These are phyloP conservation scores for Aspergillus conjunctus DNA, from an alignment of 495 filamentous ascomycete species.

Conservation along the genomic window DNA sequence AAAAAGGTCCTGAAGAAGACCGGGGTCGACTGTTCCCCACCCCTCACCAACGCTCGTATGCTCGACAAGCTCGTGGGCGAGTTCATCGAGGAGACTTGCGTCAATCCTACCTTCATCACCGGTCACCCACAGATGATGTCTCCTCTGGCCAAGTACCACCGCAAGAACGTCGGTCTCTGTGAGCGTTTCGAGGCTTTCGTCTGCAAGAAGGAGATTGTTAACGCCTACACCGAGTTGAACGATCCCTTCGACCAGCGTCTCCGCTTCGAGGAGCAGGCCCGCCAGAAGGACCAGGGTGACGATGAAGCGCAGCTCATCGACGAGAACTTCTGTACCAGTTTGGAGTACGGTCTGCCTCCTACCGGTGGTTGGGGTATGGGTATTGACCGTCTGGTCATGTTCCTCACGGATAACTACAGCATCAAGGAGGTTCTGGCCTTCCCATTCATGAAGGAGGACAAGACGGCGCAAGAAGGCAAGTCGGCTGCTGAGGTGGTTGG, in stretches of 20 bases:
- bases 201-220: slow-evolving; percentile 94
- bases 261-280: slow-evolving; percentile 94
- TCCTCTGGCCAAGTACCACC: slow-evolving; percentile 93
- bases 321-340: slow-evolving; percentile 82
- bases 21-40: slow-evolving; percentile 85
- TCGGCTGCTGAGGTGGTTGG: slow-evolving; percentile 66
- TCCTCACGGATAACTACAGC: slow-evolving; percentile 90
- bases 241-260: slow-evolving; percentile 92
- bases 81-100: slow-evolving; percentile 89
- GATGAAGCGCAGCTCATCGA: slow-evolving; percentile 96
- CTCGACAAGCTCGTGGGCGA: slow-evolving; percentile 96
- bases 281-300: slow-evolving; percentile 94
- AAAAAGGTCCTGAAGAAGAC: slow-evolving; percentile 82
- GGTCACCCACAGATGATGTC: slow-evolving; percentile 98
- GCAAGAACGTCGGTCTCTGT: slow-evolving; percentile 77
- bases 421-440: slow-evolving; percentile 98
- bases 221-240: slow-evolving; percentile 98
- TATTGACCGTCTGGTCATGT: slow-evolving; percentile 96
- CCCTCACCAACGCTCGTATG: slow-evolving; percentile 94
- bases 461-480: slow-evolving; percentile 50
- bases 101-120: slow-evolving; percentile 96
- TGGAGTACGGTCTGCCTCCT: slow-evolving; percentile 88
- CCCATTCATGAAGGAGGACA: slow-evolving; percentile 80
- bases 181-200: slow-evolving; percentile 98
- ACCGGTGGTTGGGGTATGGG: slow-evolving; percentile 98